Percentiles rank a stretch among this genome's conserved stretches.
Evolutionary conservation across 2,329 filamentous ascomycete genomes (phyloP).

Genomic region (Colletotrichum plurivorum): DNA sequence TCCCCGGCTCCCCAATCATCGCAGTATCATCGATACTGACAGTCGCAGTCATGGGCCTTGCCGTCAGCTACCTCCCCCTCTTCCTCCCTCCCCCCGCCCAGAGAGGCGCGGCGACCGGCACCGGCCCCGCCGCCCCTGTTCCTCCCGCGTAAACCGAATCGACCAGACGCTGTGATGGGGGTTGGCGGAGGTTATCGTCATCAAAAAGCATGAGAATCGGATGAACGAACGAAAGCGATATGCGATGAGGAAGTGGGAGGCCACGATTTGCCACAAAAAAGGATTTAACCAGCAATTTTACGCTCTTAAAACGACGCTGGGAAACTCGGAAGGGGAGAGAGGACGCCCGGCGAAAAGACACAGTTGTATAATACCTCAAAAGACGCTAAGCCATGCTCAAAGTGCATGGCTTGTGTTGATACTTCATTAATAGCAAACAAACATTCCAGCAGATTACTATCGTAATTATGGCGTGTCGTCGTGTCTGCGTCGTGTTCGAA

Average conservation of each 20-base stretch:
- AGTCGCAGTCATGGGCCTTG: constrained; percentile 70
- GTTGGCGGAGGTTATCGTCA: background rate
- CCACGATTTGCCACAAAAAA: constrained; percentile 3
- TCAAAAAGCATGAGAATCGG: background rate
- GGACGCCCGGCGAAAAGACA: background rate
- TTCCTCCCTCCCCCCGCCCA: constrained; percentile 60
- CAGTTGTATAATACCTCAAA: constrained; percentile 32
- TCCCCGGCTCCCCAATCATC: constrained; percentile 42
- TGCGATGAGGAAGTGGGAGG: background rate
- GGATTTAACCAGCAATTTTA: background rate
- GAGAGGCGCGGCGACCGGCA: constrained; percentile 47
- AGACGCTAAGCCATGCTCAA: background rate
- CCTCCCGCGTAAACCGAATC: constrained; percentile 42
- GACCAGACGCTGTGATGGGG: background rate
- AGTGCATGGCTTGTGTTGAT: background rate
- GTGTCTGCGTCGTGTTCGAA: background rate
- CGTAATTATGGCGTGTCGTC: background rate
- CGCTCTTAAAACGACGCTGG: background rate
- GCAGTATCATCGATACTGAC: background rate
- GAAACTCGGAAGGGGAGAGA: constrained; percentile 5
- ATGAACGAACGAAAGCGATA: background rate
- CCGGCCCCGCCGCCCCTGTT: constrained; percentile 49
- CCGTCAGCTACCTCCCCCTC: constrained; percentile 65
- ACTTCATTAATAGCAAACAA: constrained; percentile 30
- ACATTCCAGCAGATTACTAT: background rate